Percentiles rank a stretch among this genome's conserved stretches.
Conservation (phyloP, 2,329 filamentous ascomycete genomes). For the Zymoseptoria crescenta region DNA sequence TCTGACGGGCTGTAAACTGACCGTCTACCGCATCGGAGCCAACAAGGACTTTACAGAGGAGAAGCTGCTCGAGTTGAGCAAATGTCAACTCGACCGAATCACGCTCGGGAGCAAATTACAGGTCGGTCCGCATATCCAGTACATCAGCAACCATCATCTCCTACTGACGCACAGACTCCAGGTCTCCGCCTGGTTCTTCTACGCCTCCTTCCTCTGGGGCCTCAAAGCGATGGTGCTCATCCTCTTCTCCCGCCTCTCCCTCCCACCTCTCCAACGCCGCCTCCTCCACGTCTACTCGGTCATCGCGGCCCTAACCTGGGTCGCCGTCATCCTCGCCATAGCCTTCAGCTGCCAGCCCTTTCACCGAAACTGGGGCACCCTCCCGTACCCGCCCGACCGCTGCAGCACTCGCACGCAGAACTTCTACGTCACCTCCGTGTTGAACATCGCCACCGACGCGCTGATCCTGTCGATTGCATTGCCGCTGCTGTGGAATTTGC, state of each 20-base stretch:
- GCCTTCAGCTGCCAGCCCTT: slow-evolving; percentile 25
- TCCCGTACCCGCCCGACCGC: slow-evolving; percentile 20
- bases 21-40: slow-evolving; percentile 25
- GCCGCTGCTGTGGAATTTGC: slow-evolving; percentile 29
- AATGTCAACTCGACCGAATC: slow-evolving; percentile 25
- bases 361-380: slow-evolving; percentile 25
- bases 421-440: slow-evolving; percentile 24
- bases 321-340: slow-evolving; percentile 29
- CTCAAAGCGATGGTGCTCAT: slow-evolving; percentile 23
- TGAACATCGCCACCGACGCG: slow-evolving; percentile 30
- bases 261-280: slow-evolving; percentile 26
- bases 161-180: slow-evolving; percentile 12
- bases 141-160: slow-evolving; percentile 3
- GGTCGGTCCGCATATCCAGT: slow-evolving; percentile 18
- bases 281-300: slow-evolving; percentile 27
- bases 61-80: slow-evolving; percentile 21
- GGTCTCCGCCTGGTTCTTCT: slow-evolving; percentile 30
- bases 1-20: slow-evolving; percentile 10
- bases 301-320: slow-evolving; percentile 23
- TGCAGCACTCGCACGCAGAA: slow-evolving; percentile 27
- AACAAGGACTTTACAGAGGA: slow-evolving; percentile 23
- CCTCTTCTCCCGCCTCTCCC: slow-evolving; percentile 28
- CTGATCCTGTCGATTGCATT: slow-evolving; percentile 29
- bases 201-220: slow-evolving; percentile 14
- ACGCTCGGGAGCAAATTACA: slow-evolving; percentile 32